Percentiles rank a stretch among this genome's conserved stretches.
phyloP scores from a whole-genome alignment of 192 early-diverging fungal species.

The Geosiphon pyriformis region DNA sequence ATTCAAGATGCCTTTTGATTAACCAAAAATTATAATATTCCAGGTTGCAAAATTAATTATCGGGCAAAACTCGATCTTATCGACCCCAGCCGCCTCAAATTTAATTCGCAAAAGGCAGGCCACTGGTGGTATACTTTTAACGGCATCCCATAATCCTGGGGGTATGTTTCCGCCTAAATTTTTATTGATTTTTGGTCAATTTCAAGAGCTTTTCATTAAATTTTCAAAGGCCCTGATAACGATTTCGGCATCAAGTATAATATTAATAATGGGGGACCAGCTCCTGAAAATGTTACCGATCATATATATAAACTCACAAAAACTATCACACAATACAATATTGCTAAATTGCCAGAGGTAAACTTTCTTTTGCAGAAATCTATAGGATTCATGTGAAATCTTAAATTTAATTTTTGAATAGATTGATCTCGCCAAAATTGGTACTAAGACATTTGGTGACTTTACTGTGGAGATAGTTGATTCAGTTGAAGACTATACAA shows the following conservation, averaged over 20 bases:
- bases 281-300: slow-evolving; percentile 92
- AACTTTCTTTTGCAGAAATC: too few relatives aligned
- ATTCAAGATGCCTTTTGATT: too few relatives aligned
- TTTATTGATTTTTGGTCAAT: too few relatives aligned
- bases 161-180: slow-evolving; percentile 40
- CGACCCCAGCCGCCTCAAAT: slow-evolving; percentile 93
- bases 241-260: slow-evolving; percentile 99
- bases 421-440: slow-evolving; percentile 71
- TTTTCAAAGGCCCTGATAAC: slow-evolving; percentile 65
- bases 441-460: slow-evolving; percentile 52
- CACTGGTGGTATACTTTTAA: slow-evolving; percentile 91
- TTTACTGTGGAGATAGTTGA: slow-evolving; percentile 85
- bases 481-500: slow-evolving; percentile 82
- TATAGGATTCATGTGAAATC: too few relatives aligned
- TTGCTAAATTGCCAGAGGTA: slow-evolving; percentile 58
- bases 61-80: slow-evolving; percentile 88
- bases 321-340: slow-evolving; percentile 59
- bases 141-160: slow-evolving; percentile 99
- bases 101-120: slow-evolving; percentile 84
- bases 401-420: slow-evolving; percentile 21
- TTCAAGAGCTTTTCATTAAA: too few relatives aligned
- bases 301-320: slow-evolving; percentile 83
- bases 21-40: too few relatives aligned
- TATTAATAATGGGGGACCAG: slow-evolving; percentile 92
- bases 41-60: slow-evolving; percentile 82